Conservation (phyloP, 2,329 filamentous ascomycete genomes). For the Botryotinia globosa region DNA sequence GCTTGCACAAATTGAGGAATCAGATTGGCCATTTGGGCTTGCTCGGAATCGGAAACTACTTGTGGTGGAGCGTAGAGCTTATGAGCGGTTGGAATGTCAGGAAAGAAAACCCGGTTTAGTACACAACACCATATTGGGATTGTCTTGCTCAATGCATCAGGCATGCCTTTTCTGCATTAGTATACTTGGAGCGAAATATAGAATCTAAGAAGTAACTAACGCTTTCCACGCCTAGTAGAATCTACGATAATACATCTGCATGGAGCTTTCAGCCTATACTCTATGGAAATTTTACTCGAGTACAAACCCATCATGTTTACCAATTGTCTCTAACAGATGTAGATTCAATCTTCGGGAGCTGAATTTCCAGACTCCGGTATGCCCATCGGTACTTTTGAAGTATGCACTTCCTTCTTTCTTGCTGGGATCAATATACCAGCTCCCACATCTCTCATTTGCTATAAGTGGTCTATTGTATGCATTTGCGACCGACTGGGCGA, state of each 20-base stretch:
- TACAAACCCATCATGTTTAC: constrained; percentile 62
- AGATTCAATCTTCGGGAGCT: constrained; percentile 81
- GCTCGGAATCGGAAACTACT: constrained; percentile 71
- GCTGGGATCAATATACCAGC: constrained; percentile 79
- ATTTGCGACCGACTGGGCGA: constrained; percentile 61
- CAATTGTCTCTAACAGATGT: constrained; percentile 70
- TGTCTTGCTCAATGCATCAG: constrained; percentile 91
- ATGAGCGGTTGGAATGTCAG: constrained; percentile 47
- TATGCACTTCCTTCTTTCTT: constrained; percentile 74
- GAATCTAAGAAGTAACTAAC: constrained; percentile 43
- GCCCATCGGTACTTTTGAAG: constrained; percentile 97
- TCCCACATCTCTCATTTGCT: constrained; percentile 92
- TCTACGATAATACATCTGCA: constrained; percentile 78
- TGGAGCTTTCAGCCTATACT: background rate
- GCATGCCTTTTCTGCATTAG: constrained; percentile 61
- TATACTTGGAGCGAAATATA: constrained; percentile 6
- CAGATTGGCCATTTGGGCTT: constrained; percentile 65
- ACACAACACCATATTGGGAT: constrained; percentile 92
- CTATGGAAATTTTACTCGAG: background rate
- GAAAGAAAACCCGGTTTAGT: constrained; percentile 76
- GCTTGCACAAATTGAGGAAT: constrained; percentile 54
- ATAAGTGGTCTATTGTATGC: constrained; percentile 65
- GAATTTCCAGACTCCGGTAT: constrained; percentile 87
- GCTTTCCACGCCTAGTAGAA: constrained; percentile 87
- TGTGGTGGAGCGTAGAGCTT: constrained; percentile 68